Conservation (phyloP, 352 stramenopile species). For the Phytophthora nicotianae region DNA sequence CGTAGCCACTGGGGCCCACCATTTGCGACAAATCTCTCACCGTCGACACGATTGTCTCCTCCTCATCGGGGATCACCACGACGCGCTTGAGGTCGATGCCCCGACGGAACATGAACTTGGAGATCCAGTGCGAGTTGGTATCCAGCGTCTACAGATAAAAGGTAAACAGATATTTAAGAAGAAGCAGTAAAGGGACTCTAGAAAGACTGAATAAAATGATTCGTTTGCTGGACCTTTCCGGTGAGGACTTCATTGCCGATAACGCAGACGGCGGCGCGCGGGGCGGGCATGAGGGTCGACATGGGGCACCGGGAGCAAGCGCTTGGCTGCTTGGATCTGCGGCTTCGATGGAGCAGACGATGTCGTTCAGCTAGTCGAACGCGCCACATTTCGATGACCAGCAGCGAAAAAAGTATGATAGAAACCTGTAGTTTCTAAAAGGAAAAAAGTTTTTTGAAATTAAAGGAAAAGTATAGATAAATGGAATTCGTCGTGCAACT, state of each 20-base stretch:
- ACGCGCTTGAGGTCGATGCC: slow-evolving; percentile 81
- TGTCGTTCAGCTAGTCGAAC: background rate
- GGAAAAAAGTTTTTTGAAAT: no score
- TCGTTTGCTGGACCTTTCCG: slow-evolving; percentile 57
- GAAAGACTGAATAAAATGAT: background rate
- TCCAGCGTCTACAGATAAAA: slow-evolving; percentile 67
- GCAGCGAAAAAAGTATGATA: no score
- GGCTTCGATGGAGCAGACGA: slow-evolving; percentile 8
- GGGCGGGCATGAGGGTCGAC: slow-evolving; percentile 27
- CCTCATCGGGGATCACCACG: slow-evolving; percentile 80
- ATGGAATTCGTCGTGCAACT: no score
- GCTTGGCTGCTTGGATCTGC: background rate
- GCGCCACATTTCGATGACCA: slow-evolving; percentile 13
- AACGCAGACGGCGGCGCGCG: slow-evolving; percentile 75
- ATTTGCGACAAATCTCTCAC: slow-evolving; percentile 78
- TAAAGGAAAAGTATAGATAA: no score
- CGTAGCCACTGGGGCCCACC: slow-evolving; percentile 75
- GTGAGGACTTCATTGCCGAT: slow-evolving; percentile 88
- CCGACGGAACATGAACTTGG: slow-evolving; percentile 80
- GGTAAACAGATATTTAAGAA: background rate
- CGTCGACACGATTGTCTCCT: slow-evolving; percentile 74
- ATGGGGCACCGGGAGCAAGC: background rate
- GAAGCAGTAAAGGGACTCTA: background rate
- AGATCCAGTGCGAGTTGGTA: slow-evolving; percentile 86
- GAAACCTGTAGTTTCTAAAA: no score